Evolutionary conservation across 148 eudicot species (phyloP), one percentile per base, ranked within the genome.

Genomic region (Fagopyrum homotropicum): DNA sequence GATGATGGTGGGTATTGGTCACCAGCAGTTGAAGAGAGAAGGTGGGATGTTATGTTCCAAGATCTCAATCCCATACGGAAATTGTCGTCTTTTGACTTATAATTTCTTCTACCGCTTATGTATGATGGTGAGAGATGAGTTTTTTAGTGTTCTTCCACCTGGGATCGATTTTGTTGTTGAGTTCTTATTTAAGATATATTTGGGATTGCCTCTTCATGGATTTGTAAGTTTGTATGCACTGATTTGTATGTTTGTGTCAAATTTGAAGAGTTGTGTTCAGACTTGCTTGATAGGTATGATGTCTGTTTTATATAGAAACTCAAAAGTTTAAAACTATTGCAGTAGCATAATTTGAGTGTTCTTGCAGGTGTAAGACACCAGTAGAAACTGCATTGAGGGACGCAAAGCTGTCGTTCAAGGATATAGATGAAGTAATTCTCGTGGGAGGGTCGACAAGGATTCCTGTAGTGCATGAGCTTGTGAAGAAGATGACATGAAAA

Each of bases 1-100:
- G 82, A 22, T 22, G 26, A 69, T 76, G 89, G 81, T 76, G 84
- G 80, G 46, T 80, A 82, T 64, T 85, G 89, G 89, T 81, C 86
- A 4, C 85, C 86, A 3, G 81, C 79, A 22, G 80, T 83, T 81
- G 97, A 84, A 72, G 91, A 86, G 40, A 82, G 82, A 75, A 87
- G 87, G 87, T 90, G 96, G 96, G 96, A 90, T 87, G 77, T 90
- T 45, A 88, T 90, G 96, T 90, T 90, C 80, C 89, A 86, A 16
- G 88, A 90, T 81, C 78, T 90, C 57, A 90, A 90, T 45, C 95
- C 95, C 68, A 90, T 89, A 56, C 88, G 78, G 81, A 45, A 22
- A 22, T 56, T 47, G 6, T 26, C 17, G 47, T 0, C 46, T 16
- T 69, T 2, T 22, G 26, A 47, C 45, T 49, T 44, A 29, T 71